Percentiles rank a stretch among this genome's conserved stretches.
Evolutionary conservation across 345 rosid genomes (phyloP).

Genomic region (Hibiscus trionum): DNA sequence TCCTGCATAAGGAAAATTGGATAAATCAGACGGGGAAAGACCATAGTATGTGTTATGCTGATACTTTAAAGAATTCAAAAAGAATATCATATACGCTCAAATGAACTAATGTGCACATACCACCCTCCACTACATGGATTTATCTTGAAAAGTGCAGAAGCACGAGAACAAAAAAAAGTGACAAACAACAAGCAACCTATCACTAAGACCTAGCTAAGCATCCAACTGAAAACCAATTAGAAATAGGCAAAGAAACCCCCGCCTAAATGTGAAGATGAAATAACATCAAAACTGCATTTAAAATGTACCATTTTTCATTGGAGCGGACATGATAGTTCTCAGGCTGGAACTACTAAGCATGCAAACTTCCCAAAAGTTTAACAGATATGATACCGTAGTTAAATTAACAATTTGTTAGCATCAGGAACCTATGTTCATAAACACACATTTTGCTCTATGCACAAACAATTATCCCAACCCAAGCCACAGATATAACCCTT

Average conservation of each 20-base stretch:
- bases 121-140: neutral
- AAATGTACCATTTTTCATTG: neutral
- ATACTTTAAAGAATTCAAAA: neutral
- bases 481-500: neutral
- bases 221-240: neutral
- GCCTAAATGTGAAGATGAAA: neutral
- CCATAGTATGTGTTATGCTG: neutral
- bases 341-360: neutral
- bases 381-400: neutral
- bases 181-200: neutral
- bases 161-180: neutral
- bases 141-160: neutral
- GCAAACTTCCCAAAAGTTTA: neutral
- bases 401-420: neutral
- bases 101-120: neutral
- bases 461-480: neutral
- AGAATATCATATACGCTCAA: neutral
- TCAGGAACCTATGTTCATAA: neutral
- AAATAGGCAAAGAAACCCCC: neutral
- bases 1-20: conserved; percentile 45
- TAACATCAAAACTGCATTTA: neutral
- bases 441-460: neutral
- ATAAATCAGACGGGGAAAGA: neutral
- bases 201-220: neutral
- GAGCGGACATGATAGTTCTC: neutral